A percentile compares a stretch with the other conserved stretches of the same genome.
Evolutionary conservation across 192 early-diverging fungal species (phyloP).

Genomic region (Umbelopsis ramanniana): DNA sequence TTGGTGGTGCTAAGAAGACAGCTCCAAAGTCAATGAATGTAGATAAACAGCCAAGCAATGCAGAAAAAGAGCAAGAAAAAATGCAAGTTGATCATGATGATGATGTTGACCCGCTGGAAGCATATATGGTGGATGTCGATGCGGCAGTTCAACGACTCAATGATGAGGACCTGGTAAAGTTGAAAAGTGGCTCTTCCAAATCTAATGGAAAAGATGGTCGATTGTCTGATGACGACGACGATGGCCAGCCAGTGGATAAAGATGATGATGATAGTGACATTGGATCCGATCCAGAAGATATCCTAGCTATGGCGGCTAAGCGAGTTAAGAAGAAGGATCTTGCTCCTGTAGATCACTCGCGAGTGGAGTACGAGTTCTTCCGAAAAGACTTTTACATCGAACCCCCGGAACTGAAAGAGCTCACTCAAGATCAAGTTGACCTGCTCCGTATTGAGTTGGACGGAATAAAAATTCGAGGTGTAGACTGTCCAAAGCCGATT

Average conservation of each 20-base stretch:
- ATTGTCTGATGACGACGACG: constrained; percentile 45
- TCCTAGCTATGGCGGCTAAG: constrained; percentile 80
- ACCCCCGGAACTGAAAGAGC: constrained; percentile 82
- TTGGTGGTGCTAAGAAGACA: background rate
- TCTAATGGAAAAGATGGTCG: constrained; percentile 12
- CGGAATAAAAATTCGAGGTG: constrained; percentile 92
- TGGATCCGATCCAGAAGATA: constrained; percentile 69
- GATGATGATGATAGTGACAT: constrained; percentile 52
- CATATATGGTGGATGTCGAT: constrained; percentile 86
- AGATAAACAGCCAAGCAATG: background rate
- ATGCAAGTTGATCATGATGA: constrained; percentile 55
- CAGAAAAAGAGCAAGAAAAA: constrained; percentile 25
- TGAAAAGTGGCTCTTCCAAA: constrained; percentile 31
- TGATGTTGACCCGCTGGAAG: constrained; percentile 78
- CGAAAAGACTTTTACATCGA: constrained; percentile 95
- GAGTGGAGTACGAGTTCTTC: constrained; percentile 86
- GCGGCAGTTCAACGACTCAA: constrained; percentile 72
- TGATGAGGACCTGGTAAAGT: constrained; percentile 56
- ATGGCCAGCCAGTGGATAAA: constrained; percentile 17
- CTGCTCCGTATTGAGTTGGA: constrained; percentile 83
- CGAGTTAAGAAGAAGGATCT: constrained; percentile 92
- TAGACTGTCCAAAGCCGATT: constrained; percentile 91
- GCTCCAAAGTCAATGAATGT: constrained; percentile 30
- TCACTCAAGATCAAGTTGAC: constrained; percentile 87
- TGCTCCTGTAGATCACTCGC: constrained; percentile 82